Base-by-base conservation (phyloP, 2,329 filamentous ascomycete species). In the Huntiella decipiens region DNA sequence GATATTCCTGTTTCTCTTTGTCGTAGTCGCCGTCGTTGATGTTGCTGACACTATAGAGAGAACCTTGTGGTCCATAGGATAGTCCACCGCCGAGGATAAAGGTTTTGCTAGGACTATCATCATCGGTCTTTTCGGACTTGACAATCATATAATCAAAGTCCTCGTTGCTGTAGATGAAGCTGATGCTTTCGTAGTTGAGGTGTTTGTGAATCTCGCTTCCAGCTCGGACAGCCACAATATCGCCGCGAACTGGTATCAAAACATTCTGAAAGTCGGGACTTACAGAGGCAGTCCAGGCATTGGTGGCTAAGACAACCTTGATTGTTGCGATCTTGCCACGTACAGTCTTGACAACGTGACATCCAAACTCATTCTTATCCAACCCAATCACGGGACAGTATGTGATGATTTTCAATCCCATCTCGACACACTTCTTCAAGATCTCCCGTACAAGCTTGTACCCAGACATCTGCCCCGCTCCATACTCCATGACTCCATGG, bases 81-180 rank as follows among this genome's bases (percentile, higher is more conserved):
- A 73, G 56, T 0, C 71, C 75, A 12, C 77, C 77, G 1, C 77
- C 77, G 11, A 80, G 76, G 28, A 81, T 59, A 22, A 81, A 35
- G 13, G 47, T 67, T 47, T 73, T 67, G 19, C 70, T 67, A 2
- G 57, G 60, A 15, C 8, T 13, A 16, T 61, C 58, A 13, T 51
- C 52, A 2, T 64, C 62, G 0, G 64, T 65, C n/a, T 61, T 15
- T 10, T 16, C 57, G 0, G 68, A 68, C 1, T 73, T 64, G 1
- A 71, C 66, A 6, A 81, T 70, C 66, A 82, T 73, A 57, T 82
- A 82, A 50, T 82, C 78, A 54, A 77, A 80, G 0, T 76, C 73
- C 17, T 61, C 58, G 2, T 50, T 44, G 1, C 64, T 62, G 54
- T 74, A 75, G 19, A 78, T 70, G 52, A 81, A 75, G 15, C 67